phyloP scores from a whole-genome alignment of 306 rosid species.

The Spatholobus suberectus region DNA sequence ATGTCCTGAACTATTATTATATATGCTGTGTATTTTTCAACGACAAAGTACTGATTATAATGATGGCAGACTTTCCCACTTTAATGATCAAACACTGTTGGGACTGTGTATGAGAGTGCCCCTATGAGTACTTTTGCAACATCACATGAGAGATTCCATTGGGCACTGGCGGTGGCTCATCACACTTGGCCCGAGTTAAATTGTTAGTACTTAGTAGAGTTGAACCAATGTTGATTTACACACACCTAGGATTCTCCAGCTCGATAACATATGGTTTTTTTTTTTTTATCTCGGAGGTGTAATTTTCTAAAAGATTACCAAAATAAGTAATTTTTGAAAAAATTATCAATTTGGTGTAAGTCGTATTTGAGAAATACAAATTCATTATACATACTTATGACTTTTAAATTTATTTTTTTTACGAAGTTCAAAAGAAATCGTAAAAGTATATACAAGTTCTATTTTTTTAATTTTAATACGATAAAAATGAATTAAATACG shows the following conservation, averaged over 20 bases:
- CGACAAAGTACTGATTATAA: slow-evolving; percentile 41
- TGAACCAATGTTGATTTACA: not conserved
- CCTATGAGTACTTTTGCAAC: slow-evolving; percentile 6
- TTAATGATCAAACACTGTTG: slow-evolving; percentile 33
- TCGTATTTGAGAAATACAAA: no score
- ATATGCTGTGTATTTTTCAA: slow-evolving; percentile 30
- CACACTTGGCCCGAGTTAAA: slow-evolving; percentile 18
- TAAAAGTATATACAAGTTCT: no score
- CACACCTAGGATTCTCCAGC: slow-evolving; percentile 47
- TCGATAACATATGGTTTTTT: not conserved
- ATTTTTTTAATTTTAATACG: no score
- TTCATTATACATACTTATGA: no score
- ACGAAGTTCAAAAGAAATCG: no score
- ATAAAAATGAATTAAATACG: no score
- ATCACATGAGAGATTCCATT: slow-evolving; percentile 23
- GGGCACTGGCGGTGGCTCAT: slow-evolving; percentile 21
- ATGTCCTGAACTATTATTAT: slow-evolving; percentile 9
- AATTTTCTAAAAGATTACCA: no score
- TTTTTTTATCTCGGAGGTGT: no score
- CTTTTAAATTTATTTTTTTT: no score
- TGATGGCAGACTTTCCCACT: slow-evolving; percentile 46
- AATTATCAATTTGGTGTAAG: no score
- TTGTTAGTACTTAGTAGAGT: not conserved
- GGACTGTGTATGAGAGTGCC: slow-evolving; percentile 25
- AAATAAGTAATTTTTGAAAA: no score